phyloP scores from a whole-genome alignment of 1,284 basidiomycete species.

The Leucoagaricus sp. region DNA sequence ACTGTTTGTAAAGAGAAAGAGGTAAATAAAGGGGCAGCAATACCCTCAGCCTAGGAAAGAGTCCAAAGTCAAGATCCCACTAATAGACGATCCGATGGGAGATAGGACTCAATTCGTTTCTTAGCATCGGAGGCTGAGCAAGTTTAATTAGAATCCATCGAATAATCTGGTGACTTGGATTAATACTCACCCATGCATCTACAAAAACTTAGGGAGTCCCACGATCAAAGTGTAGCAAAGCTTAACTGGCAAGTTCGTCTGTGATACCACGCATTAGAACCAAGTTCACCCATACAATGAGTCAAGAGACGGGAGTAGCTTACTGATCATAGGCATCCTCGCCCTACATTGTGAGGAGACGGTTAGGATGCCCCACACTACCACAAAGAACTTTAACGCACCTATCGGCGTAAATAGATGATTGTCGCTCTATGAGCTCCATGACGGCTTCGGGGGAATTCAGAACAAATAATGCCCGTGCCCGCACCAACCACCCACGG shows the following conservation, averaged over 20 bases:
- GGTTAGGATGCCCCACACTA: not conserved
- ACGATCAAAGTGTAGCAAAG: not conserved
- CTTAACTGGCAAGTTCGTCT: constrained; percentile 10
- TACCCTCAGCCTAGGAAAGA: constrained; percentile 15
- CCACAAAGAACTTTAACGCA: constrained; percentile 14
- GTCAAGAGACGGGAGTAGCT: constrained; percentile 19
- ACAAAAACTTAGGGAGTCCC: not conserved
- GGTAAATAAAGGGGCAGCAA: constrained; percentile 16
- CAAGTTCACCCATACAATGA: not conserved
- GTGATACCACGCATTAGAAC: not conserved
- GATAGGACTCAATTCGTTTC: not conserved
- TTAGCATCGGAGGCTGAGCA: constrained; percentile 13
- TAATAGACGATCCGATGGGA: not conserved
- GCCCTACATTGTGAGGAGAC: constrained; percentile 19
- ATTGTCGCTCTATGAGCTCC: constrained; percentile 42
- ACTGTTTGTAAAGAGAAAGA: constrained; percentile 14
- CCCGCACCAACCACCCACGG: constrained; percentile 20
- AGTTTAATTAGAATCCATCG: not conserved
- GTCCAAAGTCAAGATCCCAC: too few species aligned
- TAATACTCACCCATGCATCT: not conserved
- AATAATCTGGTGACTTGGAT: not conserved
- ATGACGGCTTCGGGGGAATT: constrained; percentile 34
- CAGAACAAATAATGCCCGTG: constrained; percentile 42
- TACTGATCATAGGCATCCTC: constrained; percentile 32
- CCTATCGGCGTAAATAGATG: constrained; percentile 42